These are phyloP conservation scores for Eremothecium sinecaudum DNA, from an alignment of 1,139 yeast genomes.

Conservation along the genomic window DNA sequence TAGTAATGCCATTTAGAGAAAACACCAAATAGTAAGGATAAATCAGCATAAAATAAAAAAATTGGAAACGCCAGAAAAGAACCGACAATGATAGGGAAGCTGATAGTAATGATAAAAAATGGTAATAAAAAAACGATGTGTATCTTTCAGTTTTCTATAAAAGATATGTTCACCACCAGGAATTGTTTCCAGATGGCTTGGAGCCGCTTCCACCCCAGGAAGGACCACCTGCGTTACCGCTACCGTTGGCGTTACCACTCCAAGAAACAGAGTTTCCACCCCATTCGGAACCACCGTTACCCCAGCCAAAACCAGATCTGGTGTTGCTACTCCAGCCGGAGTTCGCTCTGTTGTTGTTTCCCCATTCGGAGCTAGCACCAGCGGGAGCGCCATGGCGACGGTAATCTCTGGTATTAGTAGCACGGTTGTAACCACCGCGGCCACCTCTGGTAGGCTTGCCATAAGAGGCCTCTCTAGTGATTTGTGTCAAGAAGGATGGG, in stretches of 20 bases:
- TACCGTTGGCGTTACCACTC: conserved; percentile 16
- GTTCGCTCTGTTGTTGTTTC: conserved; percentile 31
- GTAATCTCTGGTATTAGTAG: conserved; percentile 42
- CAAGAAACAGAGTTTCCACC: conserved; percentile 17
- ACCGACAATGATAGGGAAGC: too few species aligned
- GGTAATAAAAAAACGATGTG: conserved; percentile 4
- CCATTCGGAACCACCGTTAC: conserved; percentile 25
- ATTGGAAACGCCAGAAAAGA: background rate
- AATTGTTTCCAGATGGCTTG: conserved; percentile 6
- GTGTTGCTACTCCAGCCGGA: conserved; percentile 23
- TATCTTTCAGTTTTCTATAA: too few species aligned
- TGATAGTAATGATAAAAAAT: too few species aligned
- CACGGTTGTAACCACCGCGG: conserved; percentile 30
- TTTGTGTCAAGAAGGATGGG: conserved; percentile 74
- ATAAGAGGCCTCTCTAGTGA: conserved; percentile 67
- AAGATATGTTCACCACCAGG: conserved; percentile 14
- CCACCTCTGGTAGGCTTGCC: conserved; percentile 42
- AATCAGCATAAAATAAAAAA: conserved; percentile 8
- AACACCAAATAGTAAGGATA: conserved; percentile 15
- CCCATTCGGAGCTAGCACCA: conserved; percentile 30
- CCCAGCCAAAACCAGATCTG: conserved; percentile 26
- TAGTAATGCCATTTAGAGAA: conserved; percentile 8
- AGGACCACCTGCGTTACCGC: too few species aligned
- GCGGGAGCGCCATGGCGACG: conserved; percentile 40
- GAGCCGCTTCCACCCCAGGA: conserved; percentile 26